Evolutionary conservation across 768 basidiomycete species (phyloP), one percentile per base, ranked within the genome.

Genomic region (Boletus patriciae): DNA sequence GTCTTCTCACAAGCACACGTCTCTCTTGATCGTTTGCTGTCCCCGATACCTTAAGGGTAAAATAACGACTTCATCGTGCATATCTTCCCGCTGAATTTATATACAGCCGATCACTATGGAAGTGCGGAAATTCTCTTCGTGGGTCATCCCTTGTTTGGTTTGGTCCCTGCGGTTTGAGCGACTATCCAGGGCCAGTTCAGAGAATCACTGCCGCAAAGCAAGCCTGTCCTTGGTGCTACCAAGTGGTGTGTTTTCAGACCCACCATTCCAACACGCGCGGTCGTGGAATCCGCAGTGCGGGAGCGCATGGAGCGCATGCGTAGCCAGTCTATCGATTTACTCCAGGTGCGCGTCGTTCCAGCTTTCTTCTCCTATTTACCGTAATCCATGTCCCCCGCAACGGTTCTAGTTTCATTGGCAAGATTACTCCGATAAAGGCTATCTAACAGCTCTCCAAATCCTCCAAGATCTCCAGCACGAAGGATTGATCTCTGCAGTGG

Each of bases 181-280:
- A 49, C 6, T 33, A 37, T 66, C 55, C 70, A 92, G 90, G 91
- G 90, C 13, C 83, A 87, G 68, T 89, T 88, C 72, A 80, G 80
- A 63, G 66, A 73, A 59, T 75, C 78, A 13, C 70, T 83, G 18
- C 68, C 76, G 29, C 59, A 72, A 31, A 65, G 77, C 29, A 66
- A 74, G 37, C 63, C 71, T 4, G 78, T 88, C 11, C 59, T 92
- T 25, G 87, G 89, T 42, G 89, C 87, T 2, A 94, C 92, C 3
- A 94, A 94, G 67, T 94, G 89, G 90, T 92, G 90, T 69, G 82
- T 90, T 15, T 92, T 92, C 75, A 77, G 80, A 55, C 73, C 74
- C 29, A 74, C 77, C 16, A 71, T 71, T 15, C 76, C 82, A 2
- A 79, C 87, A 4, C 82, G 81, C 8, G 70, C 76, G 31, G 70